These are phyloP conservation scores for Eremothecium gossypii DNA, from an alignment of 1,139 yeast species.

Conservation along the genomic window DNA sequence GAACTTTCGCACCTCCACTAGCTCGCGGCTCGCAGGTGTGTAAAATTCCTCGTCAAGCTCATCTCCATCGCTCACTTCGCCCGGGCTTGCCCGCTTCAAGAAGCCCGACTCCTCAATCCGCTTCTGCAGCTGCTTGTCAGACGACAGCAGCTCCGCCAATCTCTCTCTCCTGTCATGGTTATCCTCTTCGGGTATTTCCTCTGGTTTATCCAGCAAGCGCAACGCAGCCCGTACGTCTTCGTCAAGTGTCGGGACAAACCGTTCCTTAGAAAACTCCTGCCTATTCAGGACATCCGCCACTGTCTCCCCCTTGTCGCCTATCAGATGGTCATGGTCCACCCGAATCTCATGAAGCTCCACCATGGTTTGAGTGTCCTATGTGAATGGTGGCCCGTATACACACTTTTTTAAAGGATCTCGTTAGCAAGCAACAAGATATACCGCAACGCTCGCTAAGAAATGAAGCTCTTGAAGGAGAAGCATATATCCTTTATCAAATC, in stretches of 20 bases:
- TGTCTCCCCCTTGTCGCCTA: constrained; percentile 15
- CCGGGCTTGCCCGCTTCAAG: constrained; percentile 26
- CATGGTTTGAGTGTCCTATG: not conserved
- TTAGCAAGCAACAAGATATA: not conserved
- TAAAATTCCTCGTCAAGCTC: constrained; percentile 71
- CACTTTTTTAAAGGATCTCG: constrained; percentile 1
- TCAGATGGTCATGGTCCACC: constrained; percentile 12
- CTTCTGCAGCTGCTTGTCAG: constrained; percentile 16
- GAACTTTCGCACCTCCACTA: constrained; percentile 44
- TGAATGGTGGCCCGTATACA: not conserved
- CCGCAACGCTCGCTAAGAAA: not conserved
- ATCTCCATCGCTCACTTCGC: constrained; percentile 32
- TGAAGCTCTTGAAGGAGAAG: constrained; percentile 30
- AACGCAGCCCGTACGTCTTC: constrained; percentile 45
- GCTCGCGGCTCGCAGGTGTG: constrained; percentile 63
- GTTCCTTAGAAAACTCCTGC: constrained; percentile 21
- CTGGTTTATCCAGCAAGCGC: constrained; percentile 48
- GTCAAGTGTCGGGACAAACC: constrained; percentile 53
- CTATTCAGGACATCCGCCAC: constrained; percentile 23
- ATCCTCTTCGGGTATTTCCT: constrained; percentile 53
- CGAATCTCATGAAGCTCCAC: constrained; percentile 12
- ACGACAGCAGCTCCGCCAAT: constrained; percentile 35
- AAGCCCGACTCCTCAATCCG: constrained; percentile 18
- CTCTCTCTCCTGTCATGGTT: constrained; percentile 53
- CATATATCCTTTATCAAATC: constrained; percentile 46